A percentile compares a stretch with the other conserved stretches of the same genome.
These are phyloP conservation scores for Cladosporium velox DNA, from an alignment of 2,329 filamentous ascomycete genomes.

Conservation along the genomic window DNA sequence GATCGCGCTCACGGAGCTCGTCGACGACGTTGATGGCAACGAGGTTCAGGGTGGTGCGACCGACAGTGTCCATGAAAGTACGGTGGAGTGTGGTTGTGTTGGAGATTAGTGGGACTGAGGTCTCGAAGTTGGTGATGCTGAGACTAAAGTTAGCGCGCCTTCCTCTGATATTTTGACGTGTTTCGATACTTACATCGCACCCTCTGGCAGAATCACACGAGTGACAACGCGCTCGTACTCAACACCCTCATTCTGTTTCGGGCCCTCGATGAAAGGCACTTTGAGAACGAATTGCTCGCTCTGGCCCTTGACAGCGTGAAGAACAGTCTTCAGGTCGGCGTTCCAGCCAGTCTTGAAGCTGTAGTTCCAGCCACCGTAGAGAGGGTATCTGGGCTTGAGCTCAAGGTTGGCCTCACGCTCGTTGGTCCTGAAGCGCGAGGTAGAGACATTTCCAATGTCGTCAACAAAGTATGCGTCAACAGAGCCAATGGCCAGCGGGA, in stretches of 20 bases:
- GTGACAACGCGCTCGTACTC: constrained; percentile 81
- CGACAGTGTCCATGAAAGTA: constrained; percentile 92
- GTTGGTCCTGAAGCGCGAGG: constrained; percentile 79
- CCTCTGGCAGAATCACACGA: constrained; percentile 85
- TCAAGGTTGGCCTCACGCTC: constrained; percentile 70
- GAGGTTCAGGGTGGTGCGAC: constrained; percentile 78
- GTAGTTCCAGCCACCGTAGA: constrained; percentile 98
- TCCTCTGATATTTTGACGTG: background rate
- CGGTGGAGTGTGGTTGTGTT: constrained; percentile 67
- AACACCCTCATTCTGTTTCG: constrained; percentile 79
- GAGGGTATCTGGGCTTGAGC: constrained; percentile 89
- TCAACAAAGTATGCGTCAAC: constrained; percentile 92
- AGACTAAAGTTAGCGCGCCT: constrained; percentile 27
- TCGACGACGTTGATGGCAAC: constrained; percentile 86
- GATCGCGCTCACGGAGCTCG: constrained; percentile 78
- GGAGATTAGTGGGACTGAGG: constrained; percentile 69
- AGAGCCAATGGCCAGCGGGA: constrained; percentile 77
- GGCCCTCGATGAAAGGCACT: constrained; percentile 90
- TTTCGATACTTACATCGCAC: constrained; percentile 68
- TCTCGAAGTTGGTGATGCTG: constrained; percentile 78
- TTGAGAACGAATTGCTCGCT: constrained; percentile 79
- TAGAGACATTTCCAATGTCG: constrained; percentile 95
- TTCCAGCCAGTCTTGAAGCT: constrained; percentile 98
- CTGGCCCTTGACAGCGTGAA: constrained; percentile 61
- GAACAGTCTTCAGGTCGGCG: constrained; percentile 73